phyloP scores from a whole-genome alignment of 768 basidiomycete species.

The Hydnum rufescens region DNA sequence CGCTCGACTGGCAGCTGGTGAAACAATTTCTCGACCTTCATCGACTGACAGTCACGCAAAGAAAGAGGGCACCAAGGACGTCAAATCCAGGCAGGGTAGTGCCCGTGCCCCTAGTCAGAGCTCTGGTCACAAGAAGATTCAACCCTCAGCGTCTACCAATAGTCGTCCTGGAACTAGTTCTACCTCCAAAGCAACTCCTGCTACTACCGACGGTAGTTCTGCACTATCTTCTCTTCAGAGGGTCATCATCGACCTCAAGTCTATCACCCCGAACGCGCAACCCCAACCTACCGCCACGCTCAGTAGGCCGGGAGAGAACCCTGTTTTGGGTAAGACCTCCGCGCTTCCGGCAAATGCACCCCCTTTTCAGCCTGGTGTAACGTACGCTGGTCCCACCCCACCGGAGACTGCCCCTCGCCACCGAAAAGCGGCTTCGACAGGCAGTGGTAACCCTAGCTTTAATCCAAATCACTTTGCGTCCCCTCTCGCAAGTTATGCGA shows the following conservation, averaged over 20 bases:
- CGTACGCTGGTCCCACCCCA: constrained; percentile 35
- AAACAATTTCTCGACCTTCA: constrained; percentile 10
- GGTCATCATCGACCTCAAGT: constrained; percentile 86
- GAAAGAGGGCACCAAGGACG: constrained; percentile 3
- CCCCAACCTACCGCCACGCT: constrained; percentile 8
- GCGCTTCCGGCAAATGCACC: constrained; percentile 44
- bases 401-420: constrained; percentile 35
- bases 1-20: constrained; percentile 5
- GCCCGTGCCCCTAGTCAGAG: constrained; percentile 1
- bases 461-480: constrained; percentile 56
- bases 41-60: constrained; percentile 8
- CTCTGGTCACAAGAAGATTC: constrained; percentile 3
- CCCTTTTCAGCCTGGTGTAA: constrained; percentile 49
- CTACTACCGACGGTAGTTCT: constrained; percentile 30
- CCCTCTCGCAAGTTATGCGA: constrained; percentile 9
- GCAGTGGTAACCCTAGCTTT: constrained; percentile 22
- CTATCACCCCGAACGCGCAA: constrained; percentile 44
- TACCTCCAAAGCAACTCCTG: constrained; percentile 2
- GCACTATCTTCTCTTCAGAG: constrained; percentile 77
- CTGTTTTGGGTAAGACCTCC: too few relatives aligned
- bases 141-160: constrained; percentile 2
- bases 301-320: constrained; percentile 18
- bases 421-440: constrained; percentile 54
- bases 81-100: constrained; percentile 3
- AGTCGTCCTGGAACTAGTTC: constrained; percentile 7